Evolutionary conservation across 768 basidiomycete species (phyloP).

Genomic region (Phylloporus arenicola): DNA sequence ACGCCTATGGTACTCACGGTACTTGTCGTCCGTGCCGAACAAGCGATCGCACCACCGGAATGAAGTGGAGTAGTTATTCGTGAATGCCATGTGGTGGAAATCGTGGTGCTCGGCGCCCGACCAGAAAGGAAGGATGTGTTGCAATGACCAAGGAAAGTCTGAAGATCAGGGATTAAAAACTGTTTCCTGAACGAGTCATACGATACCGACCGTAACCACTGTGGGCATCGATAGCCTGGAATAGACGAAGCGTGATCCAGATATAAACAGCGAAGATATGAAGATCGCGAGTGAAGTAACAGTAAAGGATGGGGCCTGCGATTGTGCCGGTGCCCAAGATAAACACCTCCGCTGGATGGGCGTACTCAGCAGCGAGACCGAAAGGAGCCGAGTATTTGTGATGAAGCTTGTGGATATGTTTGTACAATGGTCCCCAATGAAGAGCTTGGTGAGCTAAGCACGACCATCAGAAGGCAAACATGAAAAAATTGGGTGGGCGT

Average conservation of each 20-base stretch:
- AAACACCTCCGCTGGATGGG: conserved; percentile 94
- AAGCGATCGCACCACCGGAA: conserved; percentile 92
- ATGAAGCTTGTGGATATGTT: conserved; percentile 93
- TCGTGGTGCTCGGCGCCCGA: conserved; percentile 97
- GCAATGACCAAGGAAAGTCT: conserved; percentile 98
- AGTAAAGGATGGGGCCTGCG: conserved; percentile 81
- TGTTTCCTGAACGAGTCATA: background rate
- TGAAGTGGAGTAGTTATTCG: conserved; percentile 88
- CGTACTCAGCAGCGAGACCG: conserved; percentile 96
- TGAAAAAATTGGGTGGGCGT: conserved; percentile 15
- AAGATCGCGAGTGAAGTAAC: conserved; percentile 61
- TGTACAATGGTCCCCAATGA: conserved; percentile 81
- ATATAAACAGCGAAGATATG: conserved; percentile 92
- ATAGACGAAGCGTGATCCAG: conserved; percentile 91
- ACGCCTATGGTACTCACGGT: conserved; percentile 70
- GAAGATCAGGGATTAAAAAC: background rate
- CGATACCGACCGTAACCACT: conserved; percentile 76
- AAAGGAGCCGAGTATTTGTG: conserved; percentile 98
- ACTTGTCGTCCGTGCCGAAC: conserved; percentile 89
- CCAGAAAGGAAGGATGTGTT: conserved; percentile 93
- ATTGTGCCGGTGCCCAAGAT: conserved; percentile 93
- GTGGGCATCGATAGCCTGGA: conserved; percentile 97
- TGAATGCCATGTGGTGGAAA: conserved; percentile 97
- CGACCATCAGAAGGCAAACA: background rate
- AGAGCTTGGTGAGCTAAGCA: conserved; percentile 77